Percentiles rank a stretch among this genome's conserved stretches.
phyloP scores from a whole-genome alignment of 768 basidiomycete genomes.

The Suillus fuscotomentosus region DNA sequence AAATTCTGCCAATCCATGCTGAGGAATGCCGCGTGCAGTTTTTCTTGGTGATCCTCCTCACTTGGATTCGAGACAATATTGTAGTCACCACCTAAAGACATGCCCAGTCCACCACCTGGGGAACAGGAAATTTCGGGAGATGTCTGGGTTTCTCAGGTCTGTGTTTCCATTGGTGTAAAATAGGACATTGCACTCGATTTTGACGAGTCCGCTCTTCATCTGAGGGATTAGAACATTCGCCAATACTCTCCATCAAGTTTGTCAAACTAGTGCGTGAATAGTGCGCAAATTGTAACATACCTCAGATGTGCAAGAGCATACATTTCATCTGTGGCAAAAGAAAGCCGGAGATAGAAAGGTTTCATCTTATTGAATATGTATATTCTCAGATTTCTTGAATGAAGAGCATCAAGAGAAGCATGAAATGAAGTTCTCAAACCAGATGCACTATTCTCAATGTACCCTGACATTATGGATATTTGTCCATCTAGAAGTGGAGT shows the following conservation, averaged over 20 bases:
- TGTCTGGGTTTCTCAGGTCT: conserved; percentile 66
- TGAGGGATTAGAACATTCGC: conserved; percentile 89
- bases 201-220: conserved; percentile 84
- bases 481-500: too few species aligned
- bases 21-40: conserved; percentile 41
- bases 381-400: too few species aligned
- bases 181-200: conserved; percentile 59
- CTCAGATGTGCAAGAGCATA: too few species aligned
- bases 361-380: too few species aligned
- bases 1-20: conserved; percentile 42
- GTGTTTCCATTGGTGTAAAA: conserved; percentile 45
- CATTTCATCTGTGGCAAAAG: too few species aligned
- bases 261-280: conserved; percentile 8
- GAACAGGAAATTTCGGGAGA: conserved; percentile 77
- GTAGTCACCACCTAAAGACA: conserved; percentile 46
- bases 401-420: too few species aligned
- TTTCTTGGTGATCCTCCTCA: conserved; percentile 55
- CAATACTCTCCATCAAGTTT: conserved; percentile 59
- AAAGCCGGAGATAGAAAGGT: too few species aligned
- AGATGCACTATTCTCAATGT: too few species aligned
- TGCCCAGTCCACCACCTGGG: conserved; percentile 49
- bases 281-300: conserved; percentile 36
- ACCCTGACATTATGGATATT: too few species aligned
- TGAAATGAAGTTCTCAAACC: too few species aligned
- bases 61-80: conserved; percentile 87